Conservation (phyloP, 176 grass and related monocot genomes). For the Triticum timopheevii region DNA sequence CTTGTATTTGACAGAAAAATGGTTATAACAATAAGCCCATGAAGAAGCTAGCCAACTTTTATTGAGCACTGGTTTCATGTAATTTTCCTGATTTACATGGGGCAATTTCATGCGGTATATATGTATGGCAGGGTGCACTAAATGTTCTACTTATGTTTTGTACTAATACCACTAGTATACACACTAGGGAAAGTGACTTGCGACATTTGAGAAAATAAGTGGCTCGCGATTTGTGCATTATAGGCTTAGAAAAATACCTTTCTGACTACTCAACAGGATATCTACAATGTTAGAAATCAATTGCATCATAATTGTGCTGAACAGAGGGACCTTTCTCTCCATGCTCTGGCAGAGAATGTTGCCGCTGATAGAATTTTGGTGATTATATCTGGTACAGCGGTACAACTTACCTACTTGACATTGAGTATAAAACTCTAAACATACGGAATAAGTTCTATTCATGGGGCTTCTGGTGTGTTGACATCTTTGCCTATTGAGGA, state of each 20-base stretch:
- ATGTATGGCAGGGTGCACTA: background rate
- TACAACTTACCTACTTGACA: slow-evolving; percentile 2
- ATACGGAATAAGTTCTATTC: background rate
- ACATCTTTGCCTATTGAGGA: background rate
- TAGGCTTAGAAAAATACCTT: background rate
- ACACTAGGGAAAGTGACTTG: background rate
- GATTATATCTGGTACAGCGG: background rate
- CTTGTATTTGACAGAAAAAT: background rate
- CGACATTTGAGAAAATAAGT: background rate
- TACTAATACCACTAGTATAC: background rate
- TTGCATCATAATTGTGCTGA: background rate
- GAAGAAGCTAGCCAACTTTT: background rate
- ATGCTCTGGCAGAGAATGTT: background rate
- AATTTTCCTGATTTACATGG: background rate
- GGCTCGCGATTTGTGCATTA: background rate
- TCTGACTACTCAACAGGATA: background rate
- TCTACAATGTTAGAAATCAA: background rate
- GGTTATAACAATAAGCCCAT: background rate
- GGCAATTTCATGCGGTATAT: background rate
- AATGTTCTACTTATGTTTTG: background rate
- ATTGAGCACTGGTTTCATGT: background rate
- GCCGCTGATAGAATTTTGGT: background rate
- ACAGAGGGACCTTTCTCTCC: background rate
- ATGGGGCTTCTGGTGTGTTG: background rate
- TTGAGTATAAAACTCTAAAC: slow-evolving; percentile 6